Conservation (phyloP, 768 basidiomycete genomes). For the Russula griseocarnosa region DNA sequence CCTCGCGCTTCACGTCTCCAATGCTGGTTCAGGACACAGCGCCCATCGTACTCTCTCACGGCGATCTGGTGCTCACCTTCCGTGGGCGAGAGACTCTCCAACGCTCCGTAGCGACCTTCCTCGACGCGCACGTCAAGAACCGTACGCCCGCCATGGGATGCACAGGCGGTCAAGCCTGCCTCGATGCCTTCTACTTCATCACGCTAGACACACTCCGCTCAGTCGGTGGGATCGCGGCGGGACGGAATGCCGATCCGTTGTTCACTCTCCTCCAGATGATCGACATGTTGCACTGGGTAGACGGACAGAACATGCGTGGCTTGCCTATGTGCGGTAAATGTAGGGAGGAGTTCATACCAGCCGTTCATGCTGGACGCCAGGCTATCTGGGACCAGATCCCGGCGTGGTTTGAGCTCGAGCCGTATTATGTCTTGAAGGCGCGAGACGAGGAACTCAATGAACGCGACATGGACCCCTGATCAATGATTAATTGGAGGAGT, state of each 20-base stretch:
- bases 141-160: conserved; percentile 50
- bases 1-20: conserved; percentile 15
- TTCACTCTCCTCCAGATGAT: conserved; percentile 63
- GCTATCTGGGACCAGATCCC: conserved; percentile 62
- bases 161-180: conserved; percentile 43
- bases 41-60: conserved; percentile 36
- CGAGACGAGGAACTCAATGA: conserved; percentile 26
- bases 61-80: conserved; percentile 43
- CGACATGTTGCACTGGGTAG: conserved; percentile 69
- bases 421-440: conserved; percentile 16
- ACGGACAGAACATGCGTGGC: conserved; percentile 50
- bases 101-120: conserved; percentile 56
- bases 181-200: conserved; percentile 72
- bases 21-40: conserved; percentile 21
- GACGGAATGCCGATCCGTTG: conserved; percentile 70
- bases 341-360: conserved; percentile 45
- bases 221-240: conserved; percentile 65
- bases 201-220: conserved; percentile 67
- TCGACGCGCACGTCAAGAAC: conserved; percentile 50
- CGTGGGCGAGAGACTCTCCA: conserved; percentile 65
- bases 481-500: too few relatives aligned
- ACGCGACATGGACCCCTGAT: conserved; percentile 18
- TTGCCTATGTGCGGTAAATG: conserved; percentile 52
- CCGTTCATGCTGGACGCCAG: conserved; percentile 45
- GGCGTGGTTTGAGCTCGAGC: conserved; percentile 47